Base-by-base conservation (phyloP, 805 yeast species). In the Saturnispora kantuleensis region DNA sequence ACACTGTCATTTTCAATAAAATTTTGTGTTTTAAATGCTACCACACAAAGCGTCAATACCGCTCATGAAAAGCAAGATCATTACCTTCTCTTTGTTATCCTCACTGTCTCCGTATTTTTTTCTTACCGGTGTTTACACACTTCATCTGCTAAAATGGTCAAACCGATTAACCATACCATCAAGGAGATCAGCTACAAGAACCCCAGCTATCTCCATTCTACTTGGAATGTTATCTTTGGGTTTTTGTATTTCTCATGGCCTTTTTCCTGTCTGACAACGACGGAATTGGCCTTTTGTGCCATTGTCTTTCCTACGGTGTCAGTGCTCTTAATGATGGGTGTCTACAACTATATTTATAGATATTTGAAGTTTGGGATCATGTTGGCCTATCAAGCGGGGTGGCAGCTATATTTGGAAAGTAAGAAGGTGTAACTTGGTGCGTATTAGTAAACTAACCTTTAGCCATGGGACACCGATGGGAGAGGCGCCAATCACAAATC, bases 211-310 rank as follows among this genome's bases (percentile, higher is more conserved):
- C 21, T 26, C 13, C 16, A 17, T 10, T 28, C 32, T 28, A 12
- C n/a, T 12, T 11, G n/a, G 3, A 43, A 31, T n/a, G 26, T 31
- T 12, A 8, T 35, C 8, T 10, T 11, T 9, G 46, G 46, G 6
- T 4, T 37, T 11, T 13, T 43, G 16, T 43, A 32, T 34, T 38
- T 16, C 16, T 38, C 38, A 4, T 38, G 36, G 38, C 46, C 46
- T 12, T 32, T 38, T 15, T 15, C 37, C 13, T 43, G 40, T 8
- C 11, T 43, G 31, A 43, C 46, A 5, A 29, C 34, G 7, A 28
- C 38, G 13, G 46, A 43, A 32, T 38, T 28, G 15, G 15, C 31
- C 9, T 11, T 43, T 16, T 18, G 36, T 26, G 28, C 38, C 11
- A 13, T 43, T 11, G 11, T 43, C 11, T 37, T 38, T n/a, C 42